Conservation (phyloP, 2,329 filamentous ascomycete species). For the Ascochyta viciae-villosae region DNA sequence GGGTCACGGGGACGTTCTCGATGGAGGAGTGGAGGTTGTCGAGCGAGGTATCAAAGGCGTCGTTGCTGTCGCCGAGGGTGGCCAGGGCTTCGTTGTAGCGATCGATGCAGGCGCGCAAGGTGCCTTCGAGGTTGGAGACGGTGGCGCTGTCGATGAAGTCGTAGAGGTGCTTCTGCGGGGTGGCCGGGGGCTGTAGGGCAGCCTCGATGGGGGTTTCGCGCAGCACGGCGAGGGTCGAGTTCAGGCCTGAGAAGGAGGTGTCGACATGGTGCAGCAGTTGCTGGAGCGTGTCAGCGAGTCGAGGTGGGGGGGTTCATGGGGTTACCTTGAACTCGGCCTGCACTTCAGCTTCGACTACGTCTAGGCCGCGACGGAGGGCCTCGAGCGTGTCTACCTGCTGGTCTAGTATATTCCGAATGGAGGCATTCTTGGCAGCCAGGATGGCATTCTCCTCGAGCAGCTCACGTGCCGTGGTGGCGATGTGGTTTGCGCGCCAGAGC, state of each 20-base stretch:
- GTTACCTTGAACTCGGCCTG: constrained; percentile 53
- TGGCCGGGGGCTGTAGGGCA: constrained; percentile 63
- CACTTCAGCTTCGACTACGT: constrained; percentile 51
- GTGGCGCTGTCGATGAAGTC: constrained; percentile 79
- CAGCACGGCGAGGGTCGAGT: constrained; percentile 71
- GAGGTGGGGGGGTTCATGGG: not conserved
- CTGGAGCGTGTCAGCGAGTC: constrained; percentile 27
- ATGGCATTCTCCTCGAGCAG: constrained; percentile 81
- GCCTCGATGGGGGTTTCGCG: constrained; percentile 69
- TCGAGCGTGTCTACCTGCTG: constrained; percentile 54
- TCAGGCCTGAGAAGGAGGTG: constrained; percentile 68
- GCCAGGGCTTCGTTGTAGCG: constrained; percentile 74
- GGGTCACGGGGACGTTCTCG: constrained; percentile 41
- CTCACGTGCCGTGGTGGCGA: constrained; percentile 76
- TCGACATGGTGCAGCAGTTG: constrained; percentile 71
- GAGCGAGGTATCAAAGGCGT: constrained; percentile 77
- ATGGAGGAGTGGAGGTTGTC: constrained; percentile 46
- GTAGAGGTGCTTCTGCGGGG: constrained; percentile 66
- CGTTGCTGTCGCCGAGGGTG: constrained; percentile 60
- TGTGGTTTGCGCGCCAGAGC: constrained; percentile 85
- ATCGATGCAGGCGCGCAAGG: constrained; percentile 73
- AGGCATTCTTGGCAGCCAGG: constrained; percentile 62
- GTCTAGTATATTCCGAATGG: constrained; percentile 51
- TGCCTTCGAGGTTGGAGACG: constrained; percentile 70
- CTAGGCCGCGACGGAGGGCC: constrained; percentile 53